These are phyloP conservation scores for Penicillium longicatenatum DNA, from an alignment of 495 filamentous ascomycete species.

Conservation along the genomic window DNA sequence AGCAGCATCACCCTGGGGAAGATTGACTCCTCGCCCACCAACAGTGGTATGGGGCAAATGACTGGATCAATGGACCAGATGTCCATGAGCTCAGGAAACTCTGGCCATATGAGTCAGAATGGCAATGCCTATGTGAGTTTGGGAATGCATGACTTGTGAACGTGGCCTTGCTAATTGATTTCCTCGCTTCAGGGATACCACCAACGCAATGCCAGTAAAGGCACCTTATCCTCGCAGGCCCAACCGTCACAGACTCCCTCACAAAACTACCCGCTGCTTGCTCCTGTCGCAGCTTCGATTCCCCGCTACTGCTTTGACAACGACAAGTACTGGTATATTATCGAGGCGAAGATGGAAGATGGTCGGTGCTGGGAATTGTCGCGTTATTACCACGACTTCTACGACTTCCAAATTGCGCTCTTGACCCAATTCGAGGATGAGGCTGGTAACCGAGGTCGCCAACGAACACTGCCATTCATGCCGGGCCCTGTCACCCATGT, in stretches of 20 bases:
- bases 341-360: slow-evolving; percentile 89
- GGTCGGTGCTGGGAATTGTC: slow-evolving; percentile 90
- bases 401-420: slow-evolving; percentile 96
- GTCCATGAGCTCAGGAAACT: slow-evolving; percentile 59
- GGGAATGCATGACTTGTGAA: not conserved
- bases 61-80: slow-evolving; percentile 78
- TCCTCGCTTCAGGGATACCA: slow-evolving; percentile 38
- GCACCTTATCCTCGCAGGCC: slow-evolving; percentile 33
- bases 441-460: slow-evolving; percentile 76
- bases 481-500: slow-evolving; percentile 97
- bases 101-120: slow-evolving; percentile 40
- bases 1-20: slow-evolving; percentile 95
- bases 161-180: not conserved
- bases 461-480: slow-evolving; percentile 94
- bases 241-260: slow-evolving; percentile 25
- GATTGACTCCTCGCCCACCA: slow-evolving; percentile 56
- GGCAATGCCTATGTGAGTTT: slow-evolving; percentile 51
- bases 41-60: slow-evolving; percentile 47
- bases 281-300: slow-evolving; percentile 77
- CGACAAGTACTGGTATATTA: slow-evolving; percentile 98
- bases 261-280: slow-evolving; percentile 40
- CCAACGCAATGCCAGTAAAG: slow-evolving; percentile 50
- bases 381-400: slow-evolving; percentile 96
- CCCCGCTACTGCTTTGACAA: slow-evolving; percentile 95
- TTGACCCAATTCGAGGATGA: slow-evolving; percentile 93